Percentiles rank a stretch among this genome's conserved stretches.
These are phyloP conservation scores for Halteria grandinella DNA, from an alignment of 73 alveolate species.

Conservation along the genomic window DNA sequence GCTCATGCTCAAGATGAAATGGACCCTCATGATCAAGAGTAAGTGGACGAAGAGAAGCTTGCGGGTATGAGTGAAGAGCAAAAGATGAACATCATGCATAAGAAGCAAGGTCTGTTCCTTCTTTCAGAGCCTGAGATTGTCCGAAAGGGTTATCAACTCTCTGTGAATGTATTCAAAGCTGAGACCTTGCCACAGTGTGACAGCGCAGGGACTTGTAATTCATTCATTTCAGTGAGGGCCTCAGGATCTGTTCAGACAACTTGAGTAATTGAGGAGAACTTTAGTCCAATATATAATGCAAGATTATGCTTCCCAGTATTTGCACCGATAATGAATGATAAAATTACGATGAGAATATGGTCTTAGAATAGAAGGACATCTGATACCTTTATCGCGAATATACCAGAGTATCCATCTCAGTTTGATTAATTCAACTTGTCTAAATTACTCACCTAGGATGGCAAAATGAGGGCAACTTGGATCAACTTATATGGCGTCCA, in stretches of 20 bases:
- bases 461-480: conserved; percentile 89
- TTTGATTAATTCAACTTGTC: conserved; percentile 85
- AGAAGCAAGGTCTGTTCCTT: conserved; percentile 60
- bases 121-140: conserved; percentile 63
- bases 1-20: conserved; percentile 86
- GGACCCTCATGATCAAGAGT: conserved; percentile 72
- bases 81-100: conserved; percentile 64
- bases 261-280: conserved; percentile 67
- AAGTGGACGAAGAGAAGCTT: conserved; percentile 79
- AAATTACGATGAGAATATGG: conserved; percentile 91
- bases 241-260: conserved; percentile 80
- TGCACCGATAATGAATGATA: conserved; percentile 89
- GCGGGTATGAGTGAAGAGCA: conserved; percentile 83
- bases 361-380: conserved; percentile 49
- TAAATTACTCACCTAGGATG: conserved; percentile 83
- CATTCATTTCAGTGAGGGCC: conserved; percentile 83
- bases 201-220: conserved; percentile 18
- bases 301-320: conserved; percentile 83
- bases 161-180: conserved; percentile 83
- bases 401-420: conserved; percentile 90
- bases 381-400: conserved; percentile 83
- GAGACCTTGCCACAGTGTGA: conserved; percentile 81
- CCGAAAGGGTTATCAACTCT: conserved; percentile 78
- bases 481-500: conserved; percentile 87
- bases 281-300: conserved; percentile 75